phyloP scores from a whole-genome alignment of 1,139 yeast species.

The Citeromyces hawaiiensis region DNA sequence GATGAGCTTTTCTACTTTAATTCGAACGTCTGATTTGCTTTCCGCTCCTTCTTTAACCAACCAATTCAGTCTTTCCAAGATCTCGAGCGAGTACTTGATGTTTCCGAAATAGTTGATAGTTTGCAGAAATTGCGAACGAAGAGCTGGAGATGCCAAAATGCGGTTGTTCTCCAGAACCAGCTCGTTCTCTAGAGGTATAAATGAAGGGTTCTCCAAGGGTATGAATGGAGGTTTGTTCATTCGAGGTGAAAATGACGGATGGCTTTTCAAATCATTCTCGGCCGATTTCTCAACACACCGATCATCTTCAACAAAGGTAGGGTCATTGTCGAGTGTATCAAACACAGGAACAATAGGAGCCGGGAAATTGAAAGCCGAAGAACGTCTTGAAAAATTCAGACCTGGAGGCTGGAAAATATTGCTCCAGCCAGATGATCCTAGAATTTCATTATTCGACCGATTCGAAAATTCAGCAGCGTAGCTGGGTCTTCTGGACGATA shows the following conservation, averaged over 20 bases:
- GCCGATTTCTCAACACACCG: no score
- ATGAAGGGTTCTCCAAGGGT: slow-evolving; percentile 2
- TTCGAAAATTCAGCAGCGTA: slow-evolving; percentile 51
- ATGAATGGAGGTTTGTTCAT: slow-evolving; percentile 22
- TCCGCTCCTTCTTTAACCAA: slow-evolving; percentile 16
- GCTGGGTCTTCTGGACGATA: slow-evolving; percentile 49
- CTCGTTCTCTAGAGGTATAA: slow-evolving; percentile 26
- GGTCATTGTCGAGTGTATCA: background rate
- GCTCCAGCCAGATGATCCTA: slow-evolving; percentile 4
- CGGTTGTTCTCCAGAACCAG: slow-evolving; percentile 29
- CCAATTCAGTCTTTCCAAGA: slow-evolving; percentile 24
- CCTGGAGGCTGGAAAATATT: slow-evolving; percentile 1
- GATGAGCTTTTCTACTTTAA: slow-evolving; percentile 25
- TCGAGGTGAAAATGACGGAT: slow-evolving; percentile 16
- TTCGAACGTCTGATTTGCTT: slow-evolving; percentile 23
- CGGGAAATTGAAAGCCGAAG: background rate
- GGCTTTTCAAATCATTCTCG: background rate
- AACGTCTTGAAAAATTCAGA: background rate
- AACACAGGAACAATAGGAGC: background rate
- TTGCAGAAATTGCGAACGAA: slow-evolving; percentile 27
- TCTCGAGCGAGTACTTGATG: slow-evolving; percentile 15
- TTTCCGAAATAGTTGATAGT: slow-evolving; percentile 35
- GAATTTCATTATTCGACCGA: slow-evolving; percentile 9
- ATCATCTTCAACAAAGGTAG: background rate
- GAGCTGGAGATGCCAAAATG: slow-evolving; percentile 38